Evolutionary conservation across 768 basidiomycete species (phyloP).

Genomic region (Termitomyces sp.): DNA sequence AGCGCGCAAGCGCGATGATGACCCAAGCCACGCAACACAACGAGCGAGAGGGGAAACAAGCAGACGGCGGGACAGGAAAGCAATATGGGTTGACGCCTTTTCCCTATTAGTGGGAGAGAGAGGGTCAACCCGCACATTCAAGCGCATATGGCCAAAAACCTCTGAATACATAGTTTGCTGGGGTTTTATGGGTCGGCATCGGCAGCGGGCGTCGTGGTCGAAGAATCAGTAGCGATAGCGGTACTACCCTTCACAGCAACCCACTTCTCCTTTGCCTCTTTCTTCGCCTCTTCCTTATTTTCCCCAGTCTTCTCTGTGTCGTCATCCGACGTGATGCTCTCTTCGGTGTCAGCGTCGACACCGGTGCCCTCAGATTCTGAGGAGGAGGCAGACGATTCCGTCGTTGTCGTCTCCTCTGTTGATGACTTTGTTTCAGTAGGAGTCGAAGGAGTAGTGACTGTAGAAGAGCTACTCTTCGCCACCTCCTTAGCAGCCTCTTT

Average conservation of each 20-base stretch:
- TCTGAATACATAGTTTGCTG: constrained; percentile 1
- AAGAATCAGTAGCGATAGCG: constrained; percentile 8
- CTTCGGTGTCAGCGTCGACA: constrained; percentile 71
- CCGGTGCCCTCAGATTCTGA: constrained; percentile 57
- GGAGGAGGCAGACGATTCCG: constrained; percentile 29
- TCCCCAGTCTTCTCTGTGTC: constrained; percentile 43
- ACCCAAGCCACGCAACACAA: constrained; percentile 17
- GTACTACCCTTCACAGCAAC: constrained; percentile 60
- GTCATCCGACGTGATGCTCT: constrained; percentile 73
- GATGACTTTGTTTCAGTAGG: constrained; percentile 31
- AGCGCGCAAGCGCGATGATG: constrained; percentile 16
- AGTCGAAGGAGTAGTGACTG: constrained; percentile 22
- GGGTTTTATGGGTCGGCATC: constrained; percentile 13
- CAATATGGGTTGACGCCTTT: constrained; percentile 3
- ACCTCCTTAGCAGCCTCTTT: constrained; percentile 11
- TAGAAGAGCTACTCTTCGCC: constrained; percentile 35
- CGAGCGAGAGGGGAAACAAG: constrained; percentile 18
- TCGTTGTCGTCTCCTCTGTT: constrained; percentile 12
- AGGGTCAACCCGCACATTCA: constrained; percentile 3
- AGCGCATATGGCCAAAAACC: constrained; percentile 5
- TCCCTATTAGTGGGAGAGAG: background rate
- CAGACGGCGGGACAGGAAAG: constrained; percentile 11
- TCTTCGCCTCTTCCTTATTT: constrained; percentile 35
- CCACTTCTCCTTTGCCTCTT: constrained; percentile 68
- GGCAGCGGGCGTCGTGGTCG: constrained; percentile 18